Percentiles rank a stretch among this genome's conserved stretches.
Conservation (phyloP, 495 filamentous ascomycete species). For the Parathielavia hyrcaniae region DNA sequence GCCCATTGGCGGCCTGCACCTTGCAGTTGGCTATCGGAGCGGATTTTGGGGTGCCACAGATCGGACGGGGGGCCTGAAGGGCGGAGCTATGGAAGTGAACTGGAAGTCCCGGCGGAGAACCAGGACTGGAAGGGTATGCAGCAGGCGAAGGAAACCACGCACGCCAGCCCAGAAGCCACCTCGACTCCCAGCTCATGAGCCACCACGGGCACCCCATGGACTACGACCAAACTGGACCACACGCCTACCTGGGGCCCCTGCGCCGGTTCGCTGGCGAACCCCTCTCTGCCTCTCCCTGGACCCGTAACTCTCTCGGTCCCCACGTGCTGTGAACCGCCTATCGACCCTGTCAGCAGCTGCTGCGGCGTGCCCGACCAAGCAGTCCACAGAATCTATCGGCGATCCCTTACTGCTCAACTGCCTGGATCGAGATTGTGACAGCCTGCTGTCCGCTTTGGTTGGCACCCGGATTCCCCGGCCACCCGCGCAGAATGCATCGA, state of each 20-base stretch:
- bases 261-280: background rate
- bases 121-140: slow-evolving; percentile 9
- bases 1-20: slow-evolving; percentile 17
- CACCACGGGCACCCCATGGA: background rate
- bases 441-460: background rate
- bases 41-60: slow-evolving; percentile 17
- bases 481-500: background rate
- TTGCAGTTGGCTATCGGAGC: slow-evolving; percentile 28
- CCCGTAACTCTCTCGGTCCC: background rate
- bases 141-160: slow-evolving; percentile 1
- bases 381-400: background rate
- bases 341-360: background rate
- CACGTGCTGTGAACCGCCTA: background rate
- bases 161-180: slow-evolving; percentile 9
- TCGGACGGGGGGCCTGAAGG: slow-evolving; percentile 15
- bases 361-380: slow-evolving; percentile 6
- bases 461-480: background rate
- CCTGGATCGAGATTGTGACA: background rate
- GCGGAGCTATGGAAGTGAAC: slow-evolving; percentile 1
- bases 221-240: background rate
- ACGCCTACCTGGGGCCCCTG: background rate
- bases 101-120: slow-evolving; percentile 3
- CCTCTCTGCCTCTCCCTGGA: background rate
- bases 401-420: background rate
- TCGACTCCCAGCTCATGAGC: slow-evolving; percentile 5